Percentiles rank a stretch among this genome's conserved stretches.
Evolutionary conservation across 192 early-diverging fungal species (phyloP).

Genomic region (Mortierella claussenii): DNA sequence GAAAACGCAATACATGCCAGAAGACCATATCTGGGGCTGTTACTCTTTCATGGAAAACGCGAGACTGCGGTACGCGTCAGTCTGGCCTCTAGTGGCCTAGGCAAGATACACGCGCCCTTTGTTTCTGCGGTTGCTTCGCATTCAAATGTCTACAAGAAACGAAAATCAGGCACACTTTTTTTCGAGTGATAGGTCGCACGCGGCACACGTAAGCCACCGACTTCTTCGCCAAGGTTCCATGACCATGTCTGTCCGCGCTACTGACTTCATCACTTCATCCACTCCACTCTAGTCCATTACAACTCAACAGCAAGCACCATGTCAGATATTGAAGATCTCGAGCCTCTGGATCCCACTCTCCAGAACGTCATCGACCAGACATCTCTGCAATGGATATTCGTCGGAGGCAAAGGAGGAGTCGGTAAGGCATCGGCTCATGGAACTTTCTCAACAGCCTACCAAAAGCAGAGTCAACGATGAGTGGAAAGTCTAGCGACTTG

Average conservation of each 20-base stretch:
- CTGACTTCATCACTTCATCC: not conserved
- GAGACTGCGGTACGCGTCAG: too few relatives aligned
- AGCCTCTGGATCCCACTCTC: conserved; percentile 83
- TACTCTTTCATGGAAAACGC: too few relatives aligned
- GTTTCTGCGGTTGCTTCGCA: too few relatives aligned
- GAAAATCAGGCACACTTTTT: not conserved
- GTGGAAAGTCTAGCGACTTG: too few relatives aligned
- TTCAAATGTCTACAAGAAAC: not conserved
- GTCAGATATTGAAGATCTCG: conserved; percentile 74
- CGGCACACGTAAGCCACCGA: conserved; percentile 6
- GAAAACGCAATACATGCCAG: too few relatives aligned
- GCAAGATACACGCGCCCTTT: too few relatives aligned
- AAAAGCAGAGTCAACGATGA: too few relatives aligned
- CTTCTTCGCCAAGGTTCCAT: conserved; percentile 21
- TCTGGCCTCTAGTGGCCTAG: too few relatives aligned
- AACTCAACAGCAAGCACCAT: conserved; percentile 41
- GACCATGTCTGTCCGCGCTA: not conserved
- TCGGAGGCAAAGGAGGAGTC: conserved; percentile 99
- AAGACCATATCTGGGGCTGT: too few relatives aligned
- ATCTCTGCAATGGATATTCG: conserved; percentile 98
- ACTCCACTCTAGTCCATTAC: not conserved
- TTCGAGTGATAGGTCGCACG: not conserved
- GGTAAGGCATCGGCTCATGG: conserved; percentile 66
- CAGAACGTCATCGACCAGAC: conserved; percentile 97
- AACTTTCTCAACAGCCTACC: not conserved